Percentiles rank a stretch among this genome's conserved stretches.
Evolutionary conservation across 2,329 filamentous ascomycete genomes (phyloP).

Genomic region (Trichoderma koningii): DNA sequence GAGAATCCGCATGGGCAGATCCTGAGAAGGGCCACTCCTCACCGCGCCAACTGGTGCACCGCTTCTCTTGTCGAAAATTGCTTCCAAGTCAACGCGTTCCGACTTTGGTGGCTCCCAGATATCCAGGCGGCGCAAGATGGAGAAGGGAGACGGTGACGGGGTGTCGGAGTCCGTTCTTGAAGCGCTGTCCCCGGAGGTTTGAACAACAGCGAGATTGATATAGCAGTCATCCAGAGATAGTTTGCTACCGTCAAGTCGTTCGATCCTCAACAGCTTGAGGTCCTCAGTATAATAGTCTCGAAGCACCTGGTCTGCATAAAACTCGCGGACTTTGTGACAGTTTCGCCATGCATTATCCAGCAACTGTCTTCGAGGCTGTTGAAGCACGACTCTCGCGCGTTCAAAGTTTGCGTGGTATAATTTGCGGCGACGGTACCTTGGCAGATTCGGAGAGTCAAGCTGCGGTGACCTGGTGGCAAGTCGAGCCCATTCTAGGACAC

Average conservation of each 20-base stretch:
- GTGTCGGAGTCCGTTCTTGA: background rate
- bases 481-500: conserved; percentile 1
- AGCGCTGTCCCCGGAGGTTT: background rate
- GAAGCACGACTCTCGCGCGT: background rate
- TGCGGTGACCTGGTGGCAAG: background rate
- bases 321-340: background rate
- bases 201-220: background rate
- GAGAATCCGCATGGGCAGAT: background rate
- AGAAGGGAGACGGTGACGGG: background rate
- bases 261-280: background rate
- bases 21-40: too few species aligned
- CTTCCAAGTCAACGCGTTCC: background rate
- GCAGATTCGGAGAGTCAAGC: background rate
- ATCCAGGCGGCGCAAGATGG: background rate
- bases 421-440: background rate
- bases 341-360: background rate
- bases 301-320: background rate
- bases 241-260: background rate
- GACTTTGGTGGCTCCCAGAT: background rate
- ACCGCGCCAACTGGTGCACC: background rate
- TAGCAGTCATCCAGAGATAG: background rate
- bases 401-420: background rate
- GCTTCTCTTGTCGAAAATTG: background rate
- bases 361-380: background rate
- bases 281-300: background rate